These are phyloP conservation scores for Quercus variabilis DNA, from an alignment of 306 rosid genomes.

Conservation along the genomic window DNA sequence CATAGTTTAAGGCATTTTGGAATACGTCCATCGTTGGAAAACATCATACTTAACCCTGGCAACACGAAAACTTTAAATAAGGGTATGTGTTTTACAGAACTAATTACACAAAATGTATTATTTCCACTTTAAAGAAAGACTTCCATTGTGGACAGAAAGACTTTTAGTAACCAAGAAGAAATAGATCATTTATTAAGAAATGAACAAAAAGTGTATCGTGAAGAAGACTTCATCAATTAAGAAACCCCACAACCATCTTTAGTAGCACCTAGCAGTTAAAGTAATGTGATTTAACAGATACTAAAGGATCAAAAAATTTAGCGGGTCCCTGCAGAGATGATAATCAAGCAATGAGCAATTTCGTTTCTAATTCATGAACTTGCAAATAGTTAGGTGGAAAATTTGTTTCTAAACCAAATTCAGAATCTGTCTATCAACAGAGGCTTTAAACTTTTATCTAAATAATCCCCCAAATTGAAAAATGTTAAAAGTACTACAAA, in stretches of 20 bases:
- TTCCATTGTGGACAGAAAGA: background rate
- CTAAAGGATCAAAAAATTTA: background rate
- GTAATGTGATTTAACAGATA: background rate
- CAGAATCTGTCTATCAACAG: background rate
- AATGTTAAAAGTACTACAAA: background rate
- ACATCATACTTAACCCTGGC: background rate
- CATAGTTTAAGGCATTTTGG: background rate
- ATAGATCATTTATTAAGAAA: background rate
- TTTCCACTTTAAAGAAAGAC: background rate
- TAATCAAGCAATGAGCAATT: background rate
- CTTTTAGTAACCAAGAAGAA: no score
- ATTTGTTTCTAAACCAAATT: conserved; percentile 14
- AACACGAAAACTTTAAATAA: no score
- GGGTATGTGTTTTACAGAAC: no score
- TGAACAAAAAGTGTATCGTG: conserved; percentile 6
- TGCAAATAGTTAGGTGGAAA: conserved; percentile 9
- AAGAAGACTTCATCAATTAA: background rate
- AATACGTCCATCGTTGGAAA: background rate
- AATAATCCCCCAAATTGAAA: background rate
- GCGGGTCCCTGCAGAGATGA: background rate
- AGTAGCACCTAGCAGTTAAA: background rate
- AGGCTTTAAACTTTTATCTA: background rate
- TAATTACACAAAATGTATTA: background rate
- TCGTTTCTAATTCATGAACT: background rate
- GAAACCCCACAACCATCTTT: background rate